Evolutionary conservation across 1,284 basidiomycete species (phyloP).

Genomic region (Trametes hirsuta): DNA sequence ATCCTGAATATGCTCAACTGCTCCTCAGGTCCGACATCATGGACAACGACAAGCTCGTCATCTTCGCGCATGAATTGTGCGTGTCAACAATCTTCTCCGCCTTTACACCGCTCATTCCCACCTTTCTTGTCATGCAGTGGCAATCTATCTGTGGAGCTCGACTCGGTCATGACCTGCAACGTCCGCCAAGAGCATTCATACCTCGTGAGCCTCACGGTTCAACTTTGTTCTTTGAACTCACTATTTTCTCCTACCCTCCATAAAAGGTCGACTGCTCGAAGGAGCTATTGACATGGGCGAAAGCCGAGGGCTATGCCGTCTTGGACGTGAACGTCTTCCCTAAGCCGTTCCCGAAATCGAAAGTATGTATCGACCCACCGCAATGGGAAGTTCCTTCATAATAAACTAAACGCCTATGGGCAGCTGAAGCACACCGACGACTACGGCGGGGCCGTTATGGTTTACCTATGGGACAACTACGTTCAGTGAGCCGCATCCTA

Average conservation of each 20-base stretch:
- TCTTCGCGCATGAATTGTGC: conserved; percentile 93
- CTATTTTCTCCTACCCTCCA: background rate
- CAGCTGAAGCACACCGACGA: conserved; percentile 45
- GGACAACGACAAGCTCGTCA: conserved; percentile 70
- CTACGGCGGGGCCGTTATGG: conserved; percentile 62
- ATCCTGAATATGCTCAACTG: background rate
- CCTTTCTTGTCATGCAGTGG: conserved; percentile 55
- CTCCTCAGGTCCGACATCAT: conserved; percentile 62
- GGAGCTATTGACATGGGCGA: conserved; percentile 79
- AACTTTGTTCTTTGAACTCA: background rate
- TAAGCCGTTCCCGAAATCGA: conserved; percentile 52
- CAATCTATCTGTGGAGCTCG: conserved; percentile 81
- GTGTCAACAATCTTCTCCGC: conserved; percentile 32
- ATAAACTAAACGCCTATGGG: background rate
- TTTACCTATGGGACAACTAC: conserved; percentile 96
- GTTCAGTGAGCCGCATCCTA: conserved; percentile 59
- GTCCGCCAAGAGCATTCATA: conserved; percentile 81
- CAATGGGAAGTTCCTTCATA: background rate
- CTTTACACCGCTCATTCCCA: background rate
- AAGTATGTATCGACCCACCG: conserved; percentile 33
- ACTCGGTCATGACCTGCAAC: conserved; percentile 73
- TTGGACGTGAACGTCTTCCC: conserved; percentile 89
- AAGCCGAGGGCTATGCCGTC: conserved; percentile 65
- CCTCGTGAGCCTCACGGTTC: conserved; percentile 50
- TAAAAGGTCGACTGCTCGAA: conserved; percentile 85